Conservation (phyloP, 768 basidiomycete species). For the Cantharellus anzutake region DNA sequence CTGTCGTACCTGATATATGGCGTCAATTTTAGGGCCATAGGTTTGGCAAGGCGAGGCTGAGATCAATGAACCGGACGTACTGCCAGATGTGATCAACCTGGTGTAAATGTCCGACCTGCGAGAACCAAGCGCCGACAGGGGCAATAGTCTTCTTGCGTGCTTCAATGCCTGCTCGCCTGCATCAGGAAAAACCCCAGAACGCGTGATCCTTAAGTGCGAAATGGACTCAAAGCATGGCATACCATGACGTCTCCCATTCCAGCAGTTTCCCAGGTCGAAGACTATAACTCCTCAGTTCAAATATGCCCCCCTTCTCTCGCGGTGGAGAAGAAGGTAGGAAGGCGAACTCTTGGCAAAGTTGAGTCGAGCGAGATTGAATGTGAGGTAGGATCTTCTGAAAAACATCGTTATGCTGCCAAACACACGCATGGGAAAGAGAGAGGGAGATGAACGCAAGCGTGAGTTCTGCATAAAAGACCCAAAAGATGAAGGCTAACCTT, state of each 20-base stretch:
- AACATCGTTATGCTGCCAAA: slow-evolving; percentile 37
- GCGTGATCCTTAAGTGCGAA: not conserved
- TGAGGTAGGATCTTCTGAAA: slow-evolving; percentile 63
- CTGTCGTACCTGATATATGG: slow-evolving; percentile 24
- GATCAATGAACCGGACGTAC: slow-evolving; percentile 46
- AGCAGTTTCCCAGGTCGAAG: slow-evolving; percentile 75
- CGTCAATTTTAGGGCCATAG: not conserved
- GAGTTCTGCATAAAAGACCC: no score
- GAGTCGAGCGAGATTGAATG: slow-evolving; percentile 48
- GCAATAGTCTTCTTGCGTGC: slow-evolving; percentile 74
- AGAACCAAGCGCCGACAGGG: slow-evolving; percentile 85
- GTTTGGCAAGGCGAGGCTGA: not conserved
- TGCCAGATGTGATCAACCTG: slow-evolving; percentile 95
- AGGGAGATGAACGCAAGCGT: not conserved
- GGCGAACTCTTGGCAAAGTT: slow-evolving; percentile 85
- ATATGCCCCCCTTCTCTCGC: slow-evolving; percentile 71
- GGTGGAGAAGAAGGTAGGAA: slow-evolving; percentile 88
- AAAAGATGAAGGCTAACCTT: slow-evolving; percentile 27
- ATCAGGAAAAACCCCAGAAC: not conserved
- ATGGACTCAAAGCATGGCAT: not conserved
- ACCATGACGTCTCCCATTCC: slow-evolving; percentile 95
- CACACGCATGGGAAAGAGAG: not conserved
- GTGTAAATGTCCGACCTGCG: slow-evolving; percentile 53
- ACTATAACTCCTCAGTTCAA: slow-evolving; percentile 73
- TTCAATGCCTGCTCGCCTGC: slow-evolving; percentile 83